Percentiles rank a stretch among this genome's conserved stretches.
Evolutionary conservation across 495 filamentous ascomycete genomes (phyloP).

Genomic region (Penicillium cinerascens): DNA sequence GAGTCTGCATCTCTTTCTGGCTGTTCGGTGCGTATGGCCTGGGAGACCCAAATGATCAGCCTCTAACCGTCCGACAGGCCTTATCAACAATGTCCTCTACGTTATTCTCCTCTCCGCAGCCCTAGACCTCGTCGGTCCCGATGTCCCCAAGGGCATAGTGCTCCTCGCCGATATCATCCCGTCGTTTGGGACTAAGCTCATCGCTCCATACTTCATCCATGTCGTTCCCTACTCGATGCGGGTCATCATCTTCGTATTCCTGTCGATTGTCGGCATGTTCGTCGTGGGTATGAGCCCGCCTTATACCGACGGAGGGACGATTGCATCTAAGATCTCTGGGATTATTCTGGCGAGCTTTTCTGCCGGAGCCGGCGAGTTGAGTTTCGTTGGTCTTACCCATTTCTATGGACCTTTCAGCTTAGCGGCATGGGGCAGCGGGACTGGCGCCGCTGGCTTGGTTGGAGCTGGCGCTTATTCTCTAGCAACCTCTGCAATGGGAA

Average conservation of each 20-base stretch:
- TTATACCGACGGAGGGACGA: constrained; percentile 54
- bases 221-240: constrained; percentile 73
- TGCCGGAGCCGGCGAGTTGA: constrained; percentile 81
- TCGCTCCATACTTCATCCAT: constrained; percentile 92
- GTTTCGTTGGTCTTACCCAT: constrained; percentile 86
- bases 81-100: constrained; percentile 98
- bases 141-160: constrained; percentile 83
- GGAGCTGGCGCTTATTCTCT: constrained; percentile 86
- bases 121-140: constrained; percentile 85
- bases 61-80: constrained; percentile 51
- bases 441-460: constrained; percentile 82
- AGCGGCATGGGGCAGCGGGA: constrained; percentile 90
- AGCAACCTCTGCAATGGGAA: constrained; percentile 71
- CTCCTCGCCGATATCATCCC: constrained; percentile 91
- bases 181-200: constrained; percentile 80
- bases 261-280: constrained; percentile 82
- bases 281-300: constrained; percentile 74
- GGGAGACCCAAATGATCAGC: background rate
- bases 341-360: constrained; percentile 82
- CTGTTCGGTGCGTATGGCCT: constrained; percentile 65
- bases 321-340: constrained; percentile 73
- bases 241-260: constrained; percentile 64
- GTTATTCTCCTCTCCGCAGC: constrained; percentile 96
- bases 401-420: constrained; percentile 89
- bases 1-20: constrained; percentile 84